These are phyloP conservation scores for Pichia nanzhaoensis DNA, from an alignment of 805 yeast genomes.

Conservation along the genomic window DNA sequence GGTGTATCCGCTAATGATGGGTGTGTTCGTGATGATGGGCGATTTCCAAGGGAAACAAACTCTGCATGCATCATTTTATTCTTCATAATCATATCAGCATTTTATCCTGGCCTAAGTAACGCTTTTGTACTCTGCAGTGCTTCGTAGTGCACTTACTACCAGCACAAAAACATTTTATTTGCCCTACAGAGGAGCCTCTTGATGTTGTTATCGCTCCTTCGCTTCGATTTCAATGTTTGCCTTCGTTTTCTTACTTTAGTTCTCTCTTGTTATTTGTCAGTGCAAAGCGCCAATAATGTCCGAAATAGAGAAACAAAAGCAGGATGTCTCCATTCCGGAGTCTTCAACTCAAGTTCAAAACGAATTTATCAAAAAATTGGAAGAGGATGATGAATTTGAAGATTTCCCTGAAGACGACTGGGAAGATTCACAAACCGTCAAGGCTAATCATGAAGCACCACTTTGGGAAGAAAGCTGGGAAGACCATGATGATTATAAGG, in stretches of 20 bases:
- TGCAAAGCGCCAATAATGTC: background rate
- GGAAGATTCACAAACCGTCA: conserved; percentile 52
- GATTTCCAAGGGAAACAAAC: conserved; percentile 14
- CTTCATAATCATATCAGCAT: background rate
- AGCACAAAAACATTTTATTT: conserved; percentile 2
- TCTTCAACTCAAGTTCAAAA: conserved; percentile 5
- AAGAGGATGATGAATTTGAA: conserved; percentile 96
- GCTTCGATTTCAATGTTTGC: too few species aligned
- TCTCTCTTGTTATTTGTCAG: too few species aligned
- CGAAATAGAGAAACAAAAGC: background rate
- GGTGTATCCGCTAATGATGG: conserved; percentile 22
- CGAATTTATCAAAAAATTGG: conserved; percentile 58
- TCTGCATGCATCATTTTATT: conserved; percentile 12
- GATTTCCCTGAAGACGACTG: conserved; percentile 91
- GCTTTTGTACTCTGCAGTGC: too few species aligned
- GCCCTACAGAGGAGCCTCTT: conserved; percentile 4
- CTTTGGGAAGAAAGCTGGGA: conserved; percentile 99
- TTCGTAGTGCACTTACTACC: too few species aligned
- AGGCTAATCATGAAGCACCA: conserved; percentile 41
- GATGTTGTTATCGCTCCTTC: background rate
- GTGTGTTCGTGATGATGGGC: conserved; percentile 5
- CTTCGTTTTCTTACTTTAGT: too few species aligned
- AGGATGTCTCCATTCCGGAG: background rate
- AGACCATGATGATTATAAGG: conserved; percentile 80
- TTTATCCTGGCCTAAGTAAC: too few species aligned